Evolutionary conservation across 1,139 yeast species (phyloP), one percentile per base, ranked within the genome.

Genomic region (Keqinozyma sinolaborantium): DNA sequence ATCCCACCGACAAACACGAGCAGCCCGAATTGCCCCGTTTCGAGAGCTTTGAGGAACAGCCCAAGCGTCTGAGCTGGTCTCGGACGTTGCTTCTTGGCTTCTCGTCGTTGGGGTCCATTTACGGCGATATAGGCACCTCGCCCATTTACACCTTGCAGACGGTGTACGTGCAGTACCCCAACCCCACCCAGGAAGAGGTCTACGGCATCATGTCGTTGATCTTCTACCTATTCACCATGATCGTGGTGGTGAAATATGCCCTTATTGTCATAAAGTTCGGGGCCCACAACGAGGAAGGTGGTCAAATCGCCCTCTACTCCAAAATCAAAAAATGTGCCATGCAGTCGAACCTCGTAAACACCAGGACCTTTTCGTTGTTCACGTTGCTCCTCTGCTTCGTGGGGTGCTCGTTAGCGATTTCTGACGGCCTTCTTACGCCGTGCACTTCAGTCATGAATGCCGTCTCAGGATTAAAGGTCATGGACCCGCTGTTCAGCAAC

Each of bases 121-220:
- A 76, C 47, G 82, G 83, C 38, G 83, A 77, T 50, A 55, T 77
- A 33, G 81, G 79, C 20, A 77, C 83, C 4, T 73, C 80, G 9
- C 83, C 83, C 2, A 55, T 77, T 36, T 77, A 77, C 47, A 72
- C 68, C 8, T 51, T 70, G 39, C 62, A 72, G 36, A 62, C 77
- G 11, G 62, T 75, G 36, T 61, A 67, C 34, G 58, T 58, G 41
- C 45, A 53, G 3, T n/a, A n/a, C n/a, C n/a, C n/a, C n/a, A 42
- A 56, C 15, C 65, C 70, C 2, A 41, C 54, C 5, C 39, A 51
- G 28, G 56, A 60, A 2, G 77, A 74, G 28, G 45, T 73, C 14
- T 58, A 67, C 32, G 83, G 83, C 7, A 77, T 72, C 2, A 52
- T 65, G 24, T 75, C 81, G 4, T 53, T 74, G 27, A 64, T 77